Conservation (phyloP, 1,284 basidiomycete species). For the Heterobasidion annosum region DNA sequence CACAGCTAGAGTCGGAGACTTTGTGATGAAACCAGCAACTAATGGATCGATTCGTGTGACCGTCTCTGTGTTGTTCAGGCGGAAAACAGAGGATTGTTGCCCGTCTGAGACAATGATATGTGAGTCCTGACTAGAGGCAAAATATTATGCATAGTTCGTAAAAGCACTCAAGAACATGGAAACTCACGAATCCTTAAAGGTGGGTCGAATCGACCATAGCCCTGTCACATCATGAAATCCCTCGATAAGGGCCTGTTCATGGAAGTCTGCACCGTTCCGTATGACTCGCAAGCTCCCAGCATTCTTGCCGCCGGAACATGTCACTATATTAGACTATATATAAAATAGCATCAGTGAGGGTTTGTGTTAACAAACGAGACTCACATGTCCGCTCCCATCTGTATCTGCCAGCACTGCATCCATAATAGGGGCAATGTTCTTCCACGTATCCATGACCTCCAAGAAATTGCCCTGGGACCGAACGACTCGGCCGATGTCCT, state of each 20-base stretch:
- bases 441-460: conserved; percentile 54
- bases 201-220: conserved; percentile 57
- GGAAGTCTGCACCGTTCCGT: conserved; percentile 80
- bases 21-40: conserved; percentile 32
- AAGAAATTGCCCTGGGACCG: conserved; percentile 42
- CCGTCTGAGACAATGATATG: conserved; percentile 54
- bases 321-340: conserved; percentile 67
- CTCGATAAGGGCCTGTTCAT: conserved; percentile 53
- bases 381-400: conserved; percentile 69
- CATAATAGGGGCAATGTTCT: conserved; percentile 83
- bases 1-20: conserved; percentile 57
- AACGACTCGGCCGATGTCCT: conserved; percentile 27
- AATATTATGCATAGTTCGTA: neutral
- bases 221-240: conserved; percentile 50
- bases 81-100: conserved; percentile 42
- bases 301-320: conserved; percentile 81
- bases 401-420: conserved; percentile 77
- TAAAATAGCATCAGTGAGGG: conserved; percentile 2
- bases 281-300: conserved; percentile 79
- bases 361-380: conserved; percentile 12
- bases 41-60: conserved; percentile 29
- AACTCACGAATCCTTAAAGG: conserved; percentile 42
- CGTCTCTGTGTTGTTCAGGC: conserved; percentile 30
- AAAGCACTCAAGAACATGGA: conserved; percentile 6
- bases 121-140: conserved; percentile 31